Evolutionary conservation across 2,329 filamentous ascomycete genomes (phyloP).

Genomic region (Juglanconis juglandina): DNA sequence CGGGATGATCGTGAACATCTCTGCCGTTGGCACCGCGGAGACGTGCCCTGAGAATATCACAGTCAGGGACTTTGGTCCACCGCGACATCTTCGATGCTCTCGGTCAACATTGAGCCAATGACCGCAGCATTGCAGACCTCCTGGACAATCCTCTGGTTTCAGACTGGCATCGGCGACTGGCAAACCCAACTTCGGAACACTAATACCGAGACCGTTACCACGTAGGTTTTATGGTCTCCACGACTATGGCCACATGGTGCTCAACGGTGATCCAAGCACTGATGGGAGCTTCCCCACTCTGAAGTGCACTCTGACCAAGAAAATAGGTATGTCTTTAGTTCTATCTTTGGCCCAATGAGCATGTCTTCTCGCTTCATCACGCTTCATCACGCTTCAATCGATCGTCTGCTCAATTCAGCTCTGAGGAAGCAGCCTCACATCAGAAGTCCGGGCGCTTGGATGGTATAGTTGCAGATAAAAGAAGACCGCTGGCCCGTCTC

Average conservation of each 20-base stretch:
- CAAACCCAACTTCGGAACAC: slow-evolving; percentile 4
- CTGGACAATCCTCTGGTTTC: background rate
- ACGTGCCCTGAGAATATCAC: background rate
- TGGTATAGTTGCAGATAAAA: too few species aligned
- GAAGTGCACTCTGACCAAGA: too few species aligned
- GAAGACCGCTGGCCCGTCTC: too few species aligned
- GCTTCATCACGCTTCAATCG: slow-evolving; percentile 21
- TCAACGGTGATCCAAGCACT: slow-evolving; percentile 25
- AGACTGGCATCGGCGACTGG: background rate
- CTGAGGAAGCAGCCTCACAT: too few species aligned
- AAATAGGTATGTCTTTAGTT: background rate
- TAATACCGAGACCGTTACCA: background rate
- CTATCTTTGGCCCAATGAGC: slow-evolving; percentile 20
- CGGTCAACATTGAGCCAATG: slow-evolving; percentile 1
- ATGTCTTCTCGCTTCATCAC: slow-evolving; percentile 23
- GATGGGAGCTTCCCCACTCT: slow-evolving; percentile 10
- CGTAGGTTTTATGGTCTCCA: slow-evolving; percentile 20
- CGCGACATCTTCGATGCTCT: background rate
- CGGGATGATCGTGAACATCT: background rate
- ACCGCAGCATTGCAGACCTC: background rate
- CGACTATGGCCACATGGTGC: slow-evolving; percentile 33
- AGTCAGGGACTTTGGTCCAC: background rate
- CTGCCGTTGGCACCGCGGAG: background rate
- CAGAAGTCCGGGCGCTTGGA: too few species aligned
- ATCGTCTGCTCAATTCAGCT: slow-evolving; percentile 16